Base-by-base conservation (phyloP, 2,329 filamentous ascomycete species). In the Dichotomopilus funicola region DNA sequence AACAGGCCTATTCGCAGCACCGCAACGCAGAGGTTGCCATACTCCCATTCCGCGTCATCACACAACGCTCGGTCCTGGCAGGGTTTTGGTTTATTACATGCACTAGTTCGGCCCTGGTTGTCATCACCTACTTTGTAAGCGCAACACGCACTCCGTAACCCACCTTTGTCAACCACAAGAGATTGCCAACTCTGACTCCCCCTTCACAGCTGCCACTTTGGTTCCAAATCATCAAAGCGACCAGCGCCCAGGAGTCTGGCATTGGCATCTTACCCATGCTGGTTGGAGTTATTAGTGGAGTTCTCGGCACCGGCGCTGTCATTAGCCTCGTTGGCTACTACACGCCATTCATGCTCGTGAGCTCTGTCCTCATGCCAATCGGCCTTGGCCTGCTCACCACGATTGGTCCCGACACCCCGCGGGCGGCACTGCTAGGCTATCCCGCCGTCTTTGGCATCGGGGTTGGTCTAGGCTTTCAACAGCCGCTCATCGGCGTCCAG, bases 401-500 rank as follows among this genome's bases (percentile, higher is more conserved):
- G 1, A 64, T 73, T 5, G 55, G 57, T 13, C 62, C 66, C 6
- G 54, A 66, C 51, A 70, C 71, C 11, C 50, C 59, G 5, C 60
- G 65, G 1, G 53, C 55, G 6, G 60, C 65, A 45, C 75, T 73
- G 72, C 72, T 74, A 43, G 72, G 71, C 43, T 75, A 68, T 60
- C 71, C 73, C 60, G 63, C 67, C 19, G 54, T 76, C 42, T 64
- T 68, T 34, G 74, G 74, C 46, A 52, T 71, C 6, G 74, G 73
- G 13, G 60, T 72, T 27, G 74, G 74, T 43, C 52, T 73, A 3
- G 68, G 68, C 40, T 64, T 76, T 59, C 73, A 75, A 54, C 70
- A 72, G 56, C 68, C 72, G 6, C 57, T 72, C 12, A 70, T 75
- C 35, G 72, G 70, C 5, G 72, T 70, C 1, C 73, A 76, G 63